Base-by-base conservation (phyloP, 176 grass and related monocot species). In the Carex cristatella region DNA sequence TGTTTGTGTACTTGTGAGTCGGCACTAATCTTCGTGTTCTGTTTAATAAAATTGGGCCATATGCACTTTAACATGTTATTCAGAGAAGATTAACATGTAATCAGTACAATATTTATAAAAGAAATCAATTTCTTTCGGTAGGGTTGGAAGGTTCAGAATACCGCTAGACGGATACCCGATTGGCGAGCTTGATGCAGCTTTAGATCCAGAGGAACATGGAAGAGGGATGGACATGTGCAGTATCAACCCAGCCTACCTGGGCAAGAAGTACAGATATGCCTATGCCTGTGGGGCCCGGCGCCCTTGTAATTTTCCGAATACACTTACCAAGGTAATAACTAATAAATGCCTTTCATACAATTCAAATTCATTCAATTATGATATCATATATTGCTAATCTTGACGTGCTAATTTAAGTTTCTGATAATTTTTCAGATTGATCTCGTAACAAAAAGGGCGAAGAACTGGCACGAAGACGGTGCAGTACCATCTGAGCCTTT, bases 251-350 rank as follows among this genome's bases (percentile, higher is more conserved):
- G 90, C 83, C 4, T 86, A 80, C 85, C 44, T 92, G 16, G 97
- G 97, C 83, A 99, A 89, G 87, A 54, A 84, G 88, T 99, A 99
- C 70, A 87, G 93, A 7, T 99, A 99, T 85, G 87, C 87, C 42
- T 99, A 99, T 64, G 97, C 93, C 61, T 95, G 97, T 46, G 97
- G 97, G 40, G 97, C 97, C 70, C 83, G 10, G 18, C 87, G 97
- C 71, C 97, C 97, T 13, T 99, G 97, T 90, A 99, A 99, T 85
- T 99, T 99, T 88, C 97, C 97, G 81, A 99, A 99, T 90, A 94
- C 97, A 10, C 87, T 99, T 84, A 94, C 97, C 62, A 99, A 99
- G 90, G 80, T 91, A 61, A 59, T 4, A 0, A 40, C 33, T 35
- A 35, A 35, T 14, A 28, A 60, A 32, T 35, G 14, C 7, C 0